phyloP scores from a whole-genome alignment of 331 rosid species.

The Telfairia occidentalis region DNA sequence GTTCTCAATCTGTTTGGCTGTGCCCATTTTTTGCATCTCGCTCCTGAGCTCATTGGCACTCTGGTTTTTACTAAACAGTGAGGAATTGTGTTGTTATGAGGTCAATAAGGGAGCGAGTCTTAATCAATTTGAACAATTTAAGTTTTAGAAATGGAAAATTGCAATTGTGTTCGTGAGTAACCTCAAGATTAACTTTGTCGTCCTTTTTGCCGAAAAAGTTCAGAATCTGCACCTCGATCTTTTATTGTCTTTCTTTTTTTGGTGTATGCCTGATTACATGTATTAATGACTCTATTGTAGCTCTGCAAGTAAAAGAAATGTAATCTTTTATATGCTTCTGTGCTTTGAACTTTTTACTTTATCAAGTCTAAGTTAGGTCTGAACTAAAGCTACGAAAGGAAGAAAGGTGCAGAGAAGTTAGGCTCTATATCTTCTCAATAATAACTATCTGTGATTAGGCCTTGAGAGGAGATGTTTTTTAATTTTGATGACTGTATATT shows the following conservation, averaged over 20 bases:
- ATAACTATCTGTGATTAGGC: background rate
- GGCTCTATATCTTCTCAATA: background rate
- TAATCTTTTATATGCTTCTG: background rate
- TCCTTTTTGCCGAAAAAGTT: background rate
- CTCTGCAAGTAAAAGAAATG: background rate
- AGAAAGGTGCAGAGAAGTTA: background rate
- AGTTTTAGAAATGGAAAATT: background rate
- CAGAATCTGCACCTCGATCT: background rate
- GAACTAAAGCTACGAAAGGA: background rate
- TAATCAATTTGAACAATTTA: background rate
- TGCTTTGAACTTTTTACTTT: background rate
- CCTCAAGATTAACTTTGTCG: background rate
- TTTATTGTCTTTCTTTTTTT: background rate
- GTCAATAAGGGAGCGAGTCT: background rate
- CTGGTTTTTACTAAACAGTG: background rate
- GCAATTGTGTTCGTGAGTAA: background rate
- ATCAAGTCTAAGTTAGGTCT: background rate
- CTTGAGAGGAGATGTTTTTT: background rate
- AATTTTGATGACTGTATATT: background rate
- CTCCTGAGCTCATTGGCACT: background rate
- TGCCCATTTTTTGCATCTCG: background rate
- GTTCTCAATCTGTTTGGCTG: background rate
- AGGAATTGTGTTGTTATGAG: constrained; percentile 2
- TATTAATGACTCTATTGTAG: background rate
- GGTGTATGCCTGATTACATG: background rate